Conservation (phyloP, 441 rosid genomes). For the Syzygium syzygioides region DNA sequence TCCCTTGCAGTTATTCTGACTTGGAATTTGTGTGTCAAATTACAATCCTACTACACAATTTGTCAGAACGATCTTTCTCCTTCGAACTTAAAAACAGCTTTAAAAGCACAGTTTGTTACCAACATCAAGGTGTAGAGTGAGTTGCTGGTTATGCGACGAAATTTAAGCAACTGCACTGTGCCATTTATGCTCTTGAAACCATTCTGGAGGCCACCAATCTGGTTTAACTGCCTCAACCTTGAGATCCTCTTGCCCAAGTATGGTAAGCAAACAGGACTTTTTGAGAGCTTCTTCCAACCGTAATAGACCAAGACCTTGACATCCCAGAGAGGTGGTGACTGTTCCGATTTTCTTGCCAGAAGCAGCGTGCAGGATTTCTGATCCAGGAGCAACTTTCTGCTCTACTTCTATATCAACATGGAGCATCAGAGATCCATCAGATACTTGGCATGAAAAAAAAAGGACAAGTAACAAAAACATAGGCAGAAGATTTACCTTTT, state of each 20-base stretch:
- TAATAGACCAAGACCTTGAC: conserved; percentile 71
- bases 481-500: conserved; percentile 33
- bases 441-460: not conserved
- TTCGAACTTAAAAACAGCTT: not conserved
- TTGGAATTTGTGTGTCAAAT: not conserved
- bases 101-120: not conserved
- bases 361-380: conserved; percentile 50
- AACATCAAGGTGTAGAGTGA: not conserved
- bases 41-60: not conserved
- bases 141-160: not conserved
- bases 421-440: not conserved
- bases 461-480: not conserved
- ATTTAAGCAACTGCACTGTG: conserved; percentile 25
- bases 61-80: not conserved
- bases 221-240: conserved; percentile 69
- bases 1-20: not conserved
- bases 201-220: conserved; percentile 81
- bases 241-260: conserved; percentile 49
- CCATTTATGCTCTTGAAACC: conserved; percentile 54
- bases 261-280: conserved; percentile 24
- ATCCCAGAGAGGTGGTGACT: conserved; percentile 59
- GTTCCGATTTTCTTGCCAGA: conserved; percentile 65
- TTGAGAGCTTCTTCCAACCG: conserved; percentile 65
- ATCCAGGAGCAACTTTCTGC: conserved; percentile 53
- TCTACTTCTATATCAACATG: conserved; percentile 38